Evolutionary conservation across 2,329 filamentous ascomycete species (phyloP).

Genomic region (Coleophoma eucalyptorum): DNA sequence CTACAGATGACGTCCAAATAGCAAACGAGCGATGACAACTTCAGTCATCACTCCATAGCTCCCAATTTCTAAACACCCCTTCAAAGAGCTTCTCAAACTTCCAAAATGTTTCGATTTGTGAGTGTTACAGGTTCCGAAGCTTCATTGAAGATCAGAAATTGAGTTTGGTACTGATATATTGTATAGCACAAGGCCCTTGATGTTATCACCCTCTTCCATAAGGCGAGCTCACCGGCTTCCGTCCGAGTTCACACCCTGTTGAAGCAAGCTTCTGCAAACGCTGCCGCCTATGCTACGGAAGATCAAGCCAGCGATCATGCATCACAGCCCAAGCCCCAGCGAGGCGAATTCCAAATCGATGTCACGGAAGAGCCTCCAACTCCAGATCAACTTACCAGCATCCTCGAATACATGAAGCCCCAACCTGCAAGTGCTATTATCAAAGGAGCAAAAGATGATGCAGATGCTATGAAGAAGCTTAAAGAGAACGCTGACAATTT

Average conservation of each 20-base stretch:
- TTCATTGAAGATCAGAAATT: neutral
- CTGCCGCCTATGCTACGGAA: slow-evolving; percentile 62
- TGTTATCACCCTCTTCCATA: slow-evolving; percentile 95
- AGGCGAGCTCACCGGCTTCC: slow-evolving; percentile 69
- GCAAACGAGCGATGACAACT: neutral
- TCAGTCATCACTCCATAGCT: slow-evolving; percentile 7
- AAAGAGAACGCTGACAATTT: slow-evolving; percentile 67
- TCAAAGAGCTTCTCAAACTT: neutral
- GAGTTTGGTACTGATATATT: slow-evolving; percentile 1
- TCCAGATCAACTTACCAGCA: slow-evolving; percentile 74
- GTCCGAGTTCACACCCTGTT: slow-evolving; percentile 70
- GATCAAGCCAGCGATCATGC: slow-evolving; percentile 70
- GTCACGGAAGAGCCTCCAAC: slow-evolving; percentile 80
- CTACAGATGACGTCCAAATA: neutral
- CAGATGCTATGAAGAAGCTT: slow-evolving; percentile 77
- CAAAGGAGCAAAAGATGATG: slow-evolving; percentile 66
- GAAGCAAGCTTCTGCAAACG: slow-evolving; percentile 73
- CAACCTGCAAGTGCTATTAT: slow-evolving; percentile 62
- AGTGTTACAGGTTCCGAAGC: slow-evolving; percentile 4
- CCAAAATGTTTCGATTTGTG: slow-evolving; percentile 32
- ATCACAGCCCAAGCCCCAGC: slow-evolving; percentile 47
- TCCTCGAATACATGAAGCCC: slow-evolving; percentile 75
- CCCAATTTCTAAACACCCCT: neutral
- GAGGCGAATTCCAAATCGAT: slow-evolving; percentile 78
- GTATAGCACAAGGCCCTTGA: slow-evolving; percentile 74